These are phyloP conservation scores for Fusarium mangiferae DNA, from an alignment of 2,329 filamentous ascomycete species.

Conservation along the genomic window DNA sequence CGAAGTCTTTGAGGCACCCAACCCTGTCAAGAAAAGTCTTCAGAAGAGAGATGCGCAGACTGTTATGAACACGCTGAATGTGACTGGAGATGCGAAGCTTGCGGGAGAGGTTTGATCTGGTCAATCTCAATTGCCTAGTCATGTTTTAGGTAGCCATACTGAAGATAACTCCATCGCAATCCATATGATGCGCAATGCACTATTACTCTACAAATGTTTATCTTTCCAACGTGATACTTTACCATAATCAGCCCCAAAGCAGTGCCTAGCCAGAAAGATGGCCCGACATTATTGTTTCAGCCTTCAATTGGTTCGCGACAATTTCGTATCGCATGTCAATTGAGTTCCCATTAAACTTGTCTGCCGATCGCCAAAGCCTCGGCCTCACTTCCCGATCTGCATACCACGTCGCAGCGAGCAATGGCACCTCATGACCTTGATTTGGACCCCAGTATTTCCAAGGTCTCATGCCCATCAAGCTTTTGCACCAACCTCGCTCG, in stretches of 20 bases:
- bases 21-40: conserved; percentile 58
- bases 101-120: conserved; percentile 7
- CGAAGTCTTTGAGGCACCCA: conserved; percentile 59
- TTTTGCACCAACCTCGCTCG: conserved; percentile 17
- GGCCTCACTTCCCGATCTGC: not conserved
- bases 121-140: not conserved
- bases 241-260: accelerated
- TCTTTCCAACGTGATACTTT: not conserved
- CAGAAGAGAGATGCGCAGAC: conserved; percentile 56
- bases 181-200: not conserved
- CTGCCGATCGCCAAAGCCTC: not conserved
- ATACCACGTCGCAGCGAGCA: not conserved
- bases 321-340: not conserved
- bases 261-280: too few species aligned
- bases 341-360: not conserved
- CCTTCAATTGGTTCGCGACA: not conserved
- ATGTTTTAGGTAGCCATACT: not conserved
- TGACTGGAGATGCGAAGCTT: conserved; percentile 44
- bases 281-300: accelerated
- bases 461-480: conserved; percentile 24
- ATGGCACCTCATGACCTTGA: not conserved
- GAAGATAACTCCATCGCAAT: not conserved
- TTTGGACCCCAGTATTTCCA: not conserved
- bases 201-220: not conserved
- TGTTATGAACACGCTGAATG: conserved; percentile 54